Evolutionary conservation across 2,329 filamentous ascomycete species (phyloP).

Genomic region (Juglanconis oblonga): DNA sequence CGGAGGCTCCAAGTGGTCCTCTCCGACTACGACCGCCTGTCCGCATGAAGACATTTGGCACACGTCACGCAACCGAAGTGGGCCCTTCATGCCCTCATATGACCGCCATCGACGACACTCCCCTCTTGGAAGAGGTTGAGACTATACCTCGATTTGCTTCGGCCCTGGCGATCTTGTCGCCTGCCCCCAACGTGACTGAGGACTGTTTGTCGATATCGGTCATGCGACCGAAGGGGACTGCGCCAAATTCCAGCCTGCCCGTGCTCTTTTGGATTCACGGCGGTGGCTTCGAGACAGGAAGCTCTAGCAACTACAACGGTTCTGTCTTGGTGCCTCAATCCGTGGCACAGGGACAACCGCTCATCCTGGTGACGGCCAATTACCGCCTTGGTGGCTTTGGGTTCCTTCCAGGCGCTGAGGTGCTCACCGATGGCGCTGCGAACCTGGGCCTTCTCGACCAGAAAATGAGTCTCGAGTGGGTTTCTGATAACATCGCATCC

Average conservation of each 20-base stretch:
- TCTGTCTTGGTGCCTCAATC: slow-evolving; percentile 30
- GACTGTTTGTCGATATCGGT: slow-evolving; percentile 51
- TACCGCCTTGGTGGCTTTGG: slow-evolving; percentile 62
- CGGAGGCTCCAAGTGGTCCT: slow-evolving; percentile 54
- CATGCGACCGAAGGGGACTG: slow-evolving; percentile 42
- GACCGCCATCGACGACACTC: slow-evolving; percentile 31
- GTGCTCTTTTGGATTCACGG: slow-evolving; percentile 59
- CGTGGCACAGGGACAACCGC: slow-evolving; percentile 46
- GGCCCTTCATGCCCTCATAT: slow-evolving; percentile 59
- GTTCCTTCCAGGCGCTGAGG: slow-evolving; percentile 55
- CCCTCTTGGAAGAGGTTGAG: slow-evolving; percentile 37
- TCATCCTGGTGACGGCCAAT: slow-evolving; percentile 63
- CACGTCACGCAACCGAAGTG: slow-evolving; percentile 45
- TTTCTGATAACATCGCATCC: slow-evolving; percentile 59
- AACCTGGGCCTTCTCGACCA: slow-evolving; percentile 63
- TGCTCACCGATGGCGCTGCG: slow-evolving; percentile 50
- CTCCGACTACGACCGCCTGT: slow-evolving; percentile 61
- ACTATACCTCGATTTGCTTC: slow-evolving; percentile 23
- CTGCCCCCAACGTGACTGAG: slow-evolving; percentile 39
- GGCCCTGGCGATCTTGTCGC: background rate
- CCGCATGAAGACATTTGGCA: slow-evolving; percentile 48
- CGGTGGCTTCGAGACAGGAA: slow-evolving; percentile 43
- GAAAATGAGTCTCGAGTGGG: slow-evolving; percentile 58
- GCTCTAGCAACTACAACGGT: slow-evolving; percentile 35
- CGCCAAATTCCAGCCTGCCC: slow-evolving; percentile 42